Conservation (phyloP, 148 eudicot genomes). For the Vaccinium darrowii region DNA sequence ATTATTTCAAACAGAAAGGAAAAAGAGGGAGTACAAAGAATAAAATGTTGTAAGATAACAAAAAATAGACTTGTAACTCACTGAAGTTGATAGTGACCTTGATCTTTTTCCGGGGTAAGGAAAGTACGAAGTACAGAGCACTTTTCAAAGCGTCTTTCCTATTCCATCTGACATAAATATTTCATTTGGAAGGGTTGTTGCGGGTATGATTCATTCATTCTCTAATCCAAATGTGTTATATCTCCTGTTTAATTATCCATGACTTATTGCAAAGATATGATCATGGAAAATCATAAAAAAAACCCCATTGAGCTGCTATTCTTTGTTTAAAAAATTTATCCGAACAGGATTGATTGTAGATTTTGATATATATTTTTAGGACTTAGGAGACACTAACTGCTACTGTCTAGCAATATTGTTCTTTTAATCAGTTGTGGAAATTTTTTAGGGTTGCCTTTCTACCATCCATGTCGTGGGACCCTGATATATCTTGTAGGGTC, state of each 20-base stretch:
- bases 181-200: too few relatives aligned
- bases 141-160: too few relatives aligned
- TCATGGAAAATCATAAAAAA: not conserved
- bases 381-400: not conserved
- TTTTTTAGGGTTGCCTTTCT: not conserved
- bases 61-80: too few relatives aligned
- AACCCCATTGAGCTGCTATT: not conserved
- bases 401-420: not conserved
- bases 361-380: not conserved
- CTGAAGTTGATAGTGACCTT: too few relatives aligned
- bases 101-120: too few relatives aligned
- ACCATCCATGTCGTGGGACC: not conserved
- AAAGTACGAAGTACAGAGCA: too few relatives aligned
- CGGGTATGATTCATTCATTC: too few relatives aligned
- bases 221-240: not conserved
- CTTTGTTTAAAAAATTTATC: not conserved
- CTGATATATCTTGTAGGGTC: not conserved
- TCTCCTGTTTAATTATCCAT: not conserved
- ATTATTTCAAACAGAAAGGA: too few relatives aligned
- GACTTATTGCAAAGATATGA: not conserved
- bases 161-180: too few relatives aligned
- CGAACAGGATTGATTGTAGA: not conserved
- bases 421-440: not conserved
- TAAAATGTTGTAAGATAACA: too few relatives aligned
- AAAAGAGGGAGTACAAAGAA: too few relatives aligned